Evolutionary conservation across 495 filamentous ascomycete species (phyloP), one percentile per base, ranked within the genome.

Genomic region (Neurospora sp.): DNA sequence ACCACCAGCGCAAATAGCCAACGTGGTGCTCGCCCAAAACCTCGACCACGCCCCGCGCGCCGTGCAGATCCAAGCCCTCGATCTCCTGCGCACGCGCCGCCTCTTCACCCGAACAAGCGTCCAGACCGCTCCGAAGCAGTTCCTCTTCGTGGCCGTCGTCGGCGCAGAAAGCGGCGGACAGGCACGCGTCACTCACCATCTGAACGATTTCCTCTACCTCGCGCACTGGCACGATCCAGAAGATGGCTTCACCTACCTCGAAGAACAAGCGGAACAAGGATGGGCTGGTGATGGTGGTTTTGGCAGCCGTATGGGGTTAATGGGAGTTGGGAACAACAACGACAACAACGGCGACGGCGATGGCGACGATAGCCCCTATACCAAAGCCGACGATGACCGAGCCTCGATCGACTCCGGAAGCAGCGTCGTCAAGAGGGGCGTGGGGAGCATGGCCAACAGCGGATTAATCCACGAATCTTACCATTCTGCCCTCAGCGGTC

Each of bases 191-290:
- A 85, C 83, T 20, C 77, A 83, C 59, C 86, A 87, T 73, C 78
- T 97, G 84, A 93, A 92, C 78, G 94, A 98, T 71, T 88, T 92
- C 75, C 89, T 98, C 73, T 92, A 94, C 77, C 89, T 99, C 20
- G 94, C 93, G 1, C 94, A 98, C 80, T 93, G 89, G 81, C 94
- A 99, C 77, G 85, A 90, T 41, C 83, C 87, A 4, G 89, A 94
- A 17, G 89, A 94, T 78, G 92, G 90, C 0, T 91, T 92, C 71
- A 84, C 87, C 1, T 89, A 95, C 73, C 79, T 92, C 2, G 91
- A 96, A 74, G 89, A 90, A 27, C 75, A 76, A 70, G 82, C 79
- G 69, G 80, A 85, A 72, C 6, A 61, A 61, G 53, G 10, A 61
- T 61, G 53, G 53, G 53, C 27, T n/a, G 20, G 45, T 44, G 16